phyloP scores from a whole-genome alignment of 139 green algal genomes.

The Coelastrella sp. region DNA sequence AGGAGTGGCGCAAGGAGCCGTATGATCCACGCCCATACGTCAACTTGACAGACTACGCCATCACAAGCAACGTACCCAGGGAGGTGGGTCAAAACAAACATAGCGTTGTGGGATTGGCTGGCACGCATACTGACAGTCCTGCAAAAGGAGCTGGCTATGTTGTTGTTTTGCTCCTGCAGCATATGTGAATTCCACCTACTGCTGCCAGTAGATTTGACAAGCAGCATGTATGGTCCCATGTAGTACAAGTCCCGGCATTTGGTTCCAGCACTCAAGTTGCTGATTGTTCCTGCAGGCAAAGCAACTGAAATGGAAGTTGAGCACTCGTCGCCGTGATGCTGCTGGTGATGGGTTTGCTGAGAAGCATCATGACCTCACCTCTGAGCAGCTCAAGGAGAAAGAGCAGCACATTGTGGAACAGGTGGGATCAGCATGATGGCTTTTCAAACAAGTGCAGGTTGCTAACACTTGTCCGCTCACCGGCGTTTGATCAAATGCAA shows the following conservation, averaged over 20 bases:
- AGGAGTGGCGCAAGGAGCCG: slow-evolving; percentile 70
- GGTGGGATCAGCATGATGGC: slow-evolving; percentile 6
- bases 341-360: slow-evolving; percentile 65
- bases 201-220: too few species aligned
- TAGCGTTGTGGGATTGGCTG: too few species aligned
- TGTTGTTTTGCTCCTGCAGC: too few species aligned
- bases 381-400: slow-evolving; percentile 54
- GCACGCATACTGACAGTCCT: too few species aligned
- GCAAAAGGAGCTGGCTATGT: too few species aligned
- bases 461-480: too few species aligned
- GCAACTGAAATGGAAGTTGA: slow-evolving; percentile 72
- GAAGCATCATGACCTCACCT: slow-evolving; percentile 59
- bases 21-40: slow-evolving; percentile 64
- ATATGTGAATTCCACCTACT: too few species aligned
- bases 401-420: slow-evolving; percentile 51
- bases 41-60: slow-evolving; percentile 67
- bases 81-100: slow-evolving; percentile 13
- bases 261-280: background rate
- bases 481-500: too few species aligned
- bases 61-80: slow-evolving; percentile 55
- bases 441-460: too few species aligned
- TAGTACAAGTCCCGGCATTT: too few species aligned
- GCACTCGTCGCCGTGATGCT: slow-evolving; percentile 66
- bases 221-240: too few species aligned
- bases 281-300: slow-evolving; percentile 30